A percentile compares a stretch with the other conserved stretches of the same genome.
phyloP scores from a whole-genome alignment of 306 rosid species.

The Quercus ilex region DNA sequence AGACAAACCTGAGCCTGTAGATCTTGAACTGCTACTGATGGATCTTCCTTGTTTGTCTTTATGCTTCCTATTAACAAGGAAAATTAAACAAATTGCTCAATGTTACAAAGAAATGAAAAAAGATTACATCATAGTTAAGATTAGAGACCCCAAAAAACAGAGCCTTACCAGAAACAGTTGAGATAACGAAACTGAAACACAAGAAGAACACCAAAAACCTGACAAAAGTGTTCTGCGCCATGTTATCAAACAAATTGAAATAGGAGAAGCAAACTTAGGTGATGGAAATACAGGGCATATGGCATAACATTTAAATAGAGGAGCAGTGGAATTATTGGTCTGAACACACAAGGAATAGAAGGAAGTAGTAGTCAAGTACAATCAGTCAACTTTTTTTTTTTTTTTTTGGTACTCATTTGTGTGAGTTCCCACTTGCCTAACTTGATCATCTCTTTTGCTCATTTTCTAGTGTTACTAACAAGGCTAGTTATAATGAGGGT shows the following conservation, averaged over 20 bases:
- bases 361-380: too few species aligned
- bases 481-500: too few species aligned
- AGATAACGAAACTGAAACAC: not conserved
- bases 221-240: not conserved
- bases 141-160: not conserved
- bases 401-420: not conserved
- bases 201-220: not conserved
- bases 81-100: not conserved
- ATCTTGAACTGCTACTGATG: not conserved
- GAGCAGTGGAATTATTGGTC: not conserved
- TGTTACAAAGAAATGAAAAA: not conserved
- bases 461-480: not conserved
- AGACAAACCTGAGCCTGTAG: not conserved
- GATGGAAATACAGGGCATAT: not conserved
- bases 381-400: not conserved
- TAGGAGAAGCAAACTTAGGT: not conserved
- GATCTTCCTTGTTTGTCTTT: not conserved
- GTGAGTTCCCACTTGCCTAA: constrained; percentile 1
- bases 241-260: not conserved
- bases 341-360: not conserved
- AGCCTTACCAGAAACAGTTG: not conserved
- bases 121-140: not conserved
- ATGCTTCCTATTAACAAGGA: not conserved
- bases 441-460: not conserved
- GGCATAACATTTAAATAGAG: not conserved